These are phyloP conservation scores for Botrytis byssoidea DNA, from an alignment of 2,329 filamentous ascomycete genomes.

Conservation along the genomic window DNA sequence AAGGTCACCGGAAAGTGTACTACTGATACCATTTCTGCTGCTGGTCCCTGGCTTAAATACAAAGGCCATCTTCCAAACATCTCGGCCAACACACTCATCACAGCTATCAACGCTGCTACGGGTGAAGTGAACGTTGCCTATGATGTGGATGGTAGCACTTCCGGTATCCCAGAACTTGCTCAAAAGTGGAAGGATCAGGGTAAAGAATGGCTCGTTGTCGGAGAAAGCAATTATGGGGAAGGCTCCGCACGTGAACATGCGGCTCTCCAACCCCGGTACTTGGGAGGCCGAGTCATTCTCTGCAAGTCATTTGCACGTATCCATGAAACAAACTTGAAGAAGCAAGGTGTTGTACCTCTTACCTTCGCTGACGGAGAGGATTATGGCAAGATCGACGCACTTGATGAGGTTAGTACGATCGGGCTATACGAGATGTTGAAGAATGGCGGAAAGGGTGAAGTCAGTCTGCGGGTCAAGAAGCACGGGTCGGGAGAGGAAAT, in stretches of 20 bases:
- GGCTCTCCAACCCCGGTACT: constrained; percentile 84
- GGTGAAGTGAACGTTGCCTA: constrained; percentile 91
- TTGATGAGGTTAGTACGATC: constrained; percentile 78
- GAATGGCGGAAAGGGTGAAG: constrained; percentile 73
- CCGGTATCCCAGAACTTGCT: constrained; percentile 84
- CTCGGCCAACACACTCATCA: constrained; percentile 94
- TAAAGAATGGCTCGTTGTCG: constrained; percentile 87
- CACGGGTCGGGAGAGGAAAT: constrained; percentile 60
- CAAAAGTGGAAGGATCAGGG: constrained; percentile 75
- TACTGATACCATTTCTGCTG: constrained; percentile 96
- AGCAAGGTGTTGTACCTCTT: constrained; percentile 93
- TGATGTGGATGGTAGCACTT: constrained; percentile 72
- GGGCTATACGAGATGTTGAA: constrained; percentile 80
- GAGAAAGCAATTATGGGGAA: constrained; percentile 97
- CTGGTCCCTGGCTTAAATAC: constrained; percentile 97
- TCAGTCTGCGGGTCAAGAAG: constrained; percentile 66
- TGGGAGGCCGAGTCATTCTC: constrained; percentile 80
- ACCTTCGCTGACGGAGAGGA: constrained; percentile 87
- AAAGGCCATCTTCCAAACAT: constrained; percentile 99
- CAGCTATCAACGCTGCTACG: constrained; percentile 87
- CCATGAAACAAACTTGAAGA: constrained; percentile 95
- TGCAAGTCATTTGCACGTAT: constrained; percentile 88
- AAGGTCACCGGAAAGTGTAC: constrained; percentile 98
- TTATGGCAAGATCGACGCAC: constrained; percentile 79
- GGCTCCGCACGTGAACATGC: constrained; percentile 87